Base-by-base conservation (phyloP, 257 asterid genomes). In the Jacaranda mimosifolia region DNA sequence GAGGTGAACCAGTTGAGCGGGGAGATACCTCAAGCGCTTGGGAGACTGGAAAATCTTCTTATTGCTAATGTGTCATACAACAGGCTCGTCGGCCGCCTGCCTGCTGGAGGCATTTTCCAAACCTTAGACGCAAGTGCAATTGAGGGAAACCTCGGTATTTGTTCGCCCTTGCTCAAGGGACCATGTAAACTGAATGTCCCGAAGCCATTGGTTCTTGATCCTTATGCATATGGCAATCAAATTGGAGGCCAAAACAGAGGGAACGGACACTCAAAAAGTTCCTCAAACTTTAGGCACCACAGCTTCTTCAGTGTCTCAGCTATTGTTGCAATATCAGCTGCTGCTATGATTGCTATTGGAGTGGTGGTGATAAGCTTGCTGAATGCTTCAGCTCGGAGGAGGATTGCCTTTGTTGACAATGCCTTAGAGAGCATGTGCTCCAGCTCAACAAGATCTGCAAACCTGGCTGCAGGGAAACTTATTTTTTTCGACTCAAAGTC, bases 381-480 rank as follows among this genome's bases (percentile, higher is more conserved):
- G 59, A 96, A 93, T 17, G 97, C 91, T n/a, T 86, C 91, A 7
- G 94, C 91, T 10, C 81, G 97, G 70, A 85, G 91, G 70, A 85
- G 85, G 77, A 79, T 90, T 2, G 78, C 90, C 0, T 90, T 91
- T 6, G 82, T 93, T 3, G 96, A 91, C 11, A 88, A 74, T 2
- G 94, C 94, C 3, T 59, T 90, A 80, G 99, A 95, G 49, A 95
- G 99, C 77, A 92, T 89, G 98, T 91, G 94, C 81, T 89, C 99
- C 1, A 93, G 93, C 81, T 93, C 99, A 11, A 87, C 95, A 0
- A 84, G 85, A 56, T 95, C 99, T 0, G 83, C 89, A 0, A 82
- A 83, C 68, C 46, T 86, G 10, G 82, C 89, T 2, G 85, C 93
- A 0, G 99, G 98, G 76, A 91, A 88, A 77, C 90, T 95, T 19